Percentiles rank a stretch among this genome's conserved stretches.
Conservation (phyloP, 2,329 filamentous ascomycete genomes). For the Scedosporium apiospermum region DNA sequence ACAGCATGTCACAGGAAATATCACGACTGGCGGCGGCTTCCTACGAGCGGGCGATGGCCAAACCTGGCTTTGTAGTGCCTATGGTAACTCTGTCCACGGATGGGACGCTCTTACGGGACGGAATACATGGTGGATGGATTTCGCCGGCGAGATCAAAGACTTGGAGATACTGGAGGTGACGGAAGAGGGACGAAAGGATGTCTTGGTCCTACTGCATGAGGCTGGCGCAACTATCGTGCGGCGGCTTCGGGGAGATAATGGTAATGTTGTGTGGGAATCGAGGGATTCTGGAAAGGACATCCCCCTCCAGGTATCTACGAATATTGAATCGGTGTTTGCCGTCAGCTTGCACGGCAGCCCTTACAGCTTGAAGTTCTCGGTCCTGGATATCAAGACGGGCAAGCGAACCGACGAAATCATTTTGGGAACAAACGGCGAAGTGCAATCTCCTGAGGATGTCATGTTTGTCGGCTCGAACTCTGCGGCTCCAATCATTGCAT, state of each 20-base stretch:
- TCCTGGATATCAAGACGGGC: slow-evolving; percentile 65
- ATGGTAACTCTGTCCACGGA: slow-evolving; percentile 59
- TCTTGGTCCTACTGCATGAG: slow-evolving; percentile 59
- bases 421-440: slow-evolving; percentile 65
- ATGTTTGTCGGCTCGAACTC: slow-evolving; percentile 70
- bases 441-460: slow-evolving; percentile 54
- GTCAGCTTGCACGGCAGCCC: slow-evolving; percentile 63
- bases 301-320: slow-evolving; percentile 65
- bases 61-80: slow-evolving; percentile 65
- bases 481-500: slow-evolving; percentile 64
- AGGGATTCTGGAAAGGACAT: slow-evolving; percentile 58
- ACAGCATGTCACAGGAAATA: slow-evolving; percentile 54
- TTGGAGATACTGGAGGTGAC: slow-evolving; percentile 69
- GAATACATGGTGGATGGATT: slow-evolving; percentile 61
- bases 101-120: slow-evolving; percentile 81
- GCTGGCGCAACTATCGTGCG: slow-evolving; percentile 50
- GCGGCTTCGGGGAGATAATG: slow-evolving; percentile 63
- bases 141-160: slow-evolving; percentile 52
- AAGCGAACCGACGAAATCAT: slow-evolving; percentile 61
- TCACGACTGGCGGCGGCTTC: slow-evolving; percentile 36
- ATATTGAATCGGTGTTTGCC: slow-evolving; percentile 64
- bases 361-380: slow-evolving; percentile 67
- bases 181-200: slow-evolving; percentile 56
- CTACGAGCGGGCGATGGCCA: slow-evolving; percentile 71
- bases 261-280: slow-evolving; percentile 61